Evolutionary conservation across 768 basidiomycete species (phyloP), one percentile per base, ranked within the genome.

Genomic region (Gautieria morchelliformis): DNA sequence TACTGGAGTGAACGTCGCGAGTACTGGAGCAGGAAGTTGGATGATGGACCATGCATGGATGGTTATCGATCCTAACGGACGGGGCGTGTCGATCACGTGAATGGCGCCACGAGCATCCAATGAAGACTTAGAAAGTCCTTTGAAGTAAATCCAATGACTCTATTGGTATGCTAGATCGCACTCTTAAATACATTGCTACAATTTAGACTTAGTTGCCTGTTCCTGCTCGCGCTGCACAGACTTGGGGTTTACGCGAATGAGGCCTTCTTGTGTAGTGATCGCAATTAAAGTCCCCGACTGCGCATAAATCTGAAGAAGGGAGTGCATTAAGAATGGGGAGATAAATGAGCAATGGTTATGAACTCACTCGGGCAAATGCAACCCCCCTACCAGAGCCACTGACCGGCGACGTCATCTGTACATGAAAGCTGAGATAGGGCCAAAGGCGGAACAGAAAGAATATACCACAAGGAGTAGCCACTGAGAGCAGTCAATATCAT

Each of bases 11-110:
- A 93, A 27, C 5, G n/a, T n/a, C n/a, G n/a, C n/a, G n/a, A n/a
- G n/a, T n/a, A 72, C 71, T 89, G 66, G 89, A 90, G 60, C 58
- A 82, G 70, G 19, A 10, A 24, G 5, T 49, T 27, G 24, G 15
- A 14, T 24, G 5, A 17, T 15, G 15, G 15, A 15, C 5, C 6
- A 20, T 17, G 6, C 5, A 15, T 59, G 65, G 42, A 59, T 33
- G 61, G 17, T 53, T 85, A 4, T 83, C 89, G 56, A 91, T 93
- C 65, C 90, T 27, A 27, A 27, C 3, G 3, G 27, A 27, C 5
- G 90, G 6, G 87, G 89, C 65, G 90, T 90, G 5, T 90, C 90
- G 0, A 91, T 89, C 7, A 92, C 90, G 11, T 86, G 69, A 83
- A 83, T 37, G 33, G 10, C 71, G 85, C 27, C 27, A 27, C 85